Base-by-base conservation (phyloP, 495 filamentous ascomycete genomes). In the Annulohypoxylon maeteangense region DNA sequence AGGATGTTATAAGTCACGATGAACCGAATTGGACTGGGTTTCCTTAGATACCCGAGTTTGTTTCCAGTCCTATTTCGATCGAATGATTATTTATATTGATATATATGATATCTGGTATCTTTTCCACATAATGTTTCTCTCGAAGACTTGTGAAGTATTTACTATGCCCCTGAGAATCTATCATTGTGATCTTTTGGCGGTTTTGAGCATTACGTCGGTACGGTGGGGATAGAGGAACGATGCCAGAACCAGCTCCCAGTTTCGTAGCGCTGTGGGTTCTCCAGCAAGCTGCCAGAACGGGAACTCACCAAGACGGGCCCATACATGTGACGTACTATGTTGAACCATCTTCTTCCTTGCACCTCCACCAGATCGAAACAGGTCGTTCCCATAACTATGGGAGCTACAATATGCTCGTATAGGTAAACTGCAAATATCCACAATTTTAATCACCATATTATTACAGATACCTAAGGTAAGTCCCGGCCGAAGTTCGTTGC, bases 31-130 rank as follows among this genome's bases (percentile, higher is more conserved):
- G 40, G 58, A 20, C 31, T 61, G 29, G 25, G 27, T 50, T 61
- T 61, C n/a, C 42, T 54, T 31, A 42, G 34, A 64, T 64, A 64
- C 61, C 61, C 59, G 22, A 64, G 32, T 25, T 55, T 27, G n/a
- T 25, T 5, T 34, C 47, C 31, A 53, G 57, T 18, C 53, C 23
- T 6, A 29, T 51, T 29, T 27, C 11, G 23, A 29, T n/a, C 23
- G 16, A 4, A 29, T 11, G 23, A 51, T 6, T 51, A 7, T 14
- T 23, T 22, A 14, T 14, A 29, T 5, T 7, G 18, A 25, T 25
- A 29, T 10, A 51, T 14, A 29, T n/a, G 3, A 29, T n/a, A 4
- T n/a, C 25, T 5, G 3, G n/a, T 14, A 51, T 29, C 12, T n/a
- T 23, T 25, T 11, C 8, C 10, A 50, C 11, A 7, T 7, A 20